Base-by-base conservation (phyloP, 1,284 basidiomycete genomes). In the Cryptococcus maquisensis region DNA sequence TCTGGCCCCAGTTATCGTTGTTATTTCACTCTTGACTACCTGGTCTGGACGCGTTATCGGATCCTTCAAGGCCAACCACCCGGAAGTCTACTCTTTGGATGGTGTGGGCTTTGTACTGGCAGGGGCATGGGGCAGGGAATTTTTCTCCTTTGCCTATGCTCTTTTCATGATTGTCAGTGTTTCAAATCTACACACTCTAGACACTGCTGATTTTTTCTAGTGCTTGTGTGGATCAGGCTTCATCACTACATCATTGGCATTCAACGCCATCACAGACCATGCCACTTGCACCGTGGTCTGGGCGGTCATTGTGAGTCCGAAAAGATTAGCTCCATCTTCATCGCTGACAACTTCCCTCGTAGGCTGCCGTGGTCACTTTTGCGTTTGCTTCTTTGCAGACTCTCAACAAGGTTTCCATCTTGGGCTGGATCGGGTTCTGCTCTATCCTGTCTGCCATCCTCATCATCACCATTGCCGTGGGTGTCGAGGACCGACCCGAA, bases 191-290 rank as follows among this genome's bases (percentile, higher is more conserved):
- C 1, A 8, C 28, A 32, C 7, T 32, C 6, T 32, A 6, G 10
- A 32, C 28, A 1, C 28, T 10, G 10, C 28, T 32, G 28, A 32
- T 10, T 32, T 6, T 32, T 6, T 32, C 28, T 32, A 32, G 28
- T 32, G 28, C 54, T 49, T 59, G 21, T 57, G 61, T 32, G 24
- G 42, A 6, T 44, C 42, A 15, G 64, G 63, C 8, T 59, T 65
- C 49, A 52, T 77, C 28, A 62, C 65, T n/a, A 57, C 76, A 40
- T 68, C 73, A 7, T 71, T 74, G 47, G 72, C 76, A 0, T 62
- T 78, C 46, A 78, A 78, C 67, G 71, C 77, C 32, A 59, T 78
- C 23, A 62, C 69, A 3, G 52, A 56, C 2, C 71, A 76, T 60
- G 72, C 61, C 5, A 62, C 68, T 0, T 77, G 75, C 59, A 75